Conservation (phyloP, 2,329 filamentous ascomycete species). For the Phialophora macrospora region DNA sequence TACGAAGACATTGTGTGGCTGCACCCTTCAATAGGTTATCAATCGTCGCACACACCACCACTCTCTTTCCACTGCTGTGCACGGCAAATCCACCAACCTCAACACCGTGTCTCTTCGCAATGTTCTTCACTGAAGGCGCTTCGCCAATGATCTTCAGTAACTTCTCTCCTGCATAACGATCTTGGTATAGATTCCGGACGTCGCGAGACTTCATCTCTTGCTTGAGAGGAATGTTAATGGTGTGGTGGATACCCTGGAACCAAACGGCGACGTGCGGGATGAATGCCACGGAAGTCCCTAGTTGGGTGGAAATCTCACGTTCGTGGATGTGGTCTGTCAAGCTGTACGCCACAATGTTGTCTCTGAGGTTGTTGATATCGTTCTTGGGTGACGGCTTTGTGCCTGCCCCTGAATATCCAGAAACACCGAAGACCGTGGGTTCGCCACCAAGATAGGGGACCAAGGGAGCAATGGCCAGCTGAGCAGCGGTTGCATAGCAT, state of each 20-base stretch:
- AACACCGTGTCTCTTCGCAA: slow-evolving; percentile 81
- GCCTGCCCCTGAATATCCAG: slow-evolving; percentile 91
- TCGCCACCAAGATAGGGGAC: slow-evolving; percentile 76
- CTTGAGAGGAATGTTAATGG: slow-evolving; percentile 85
- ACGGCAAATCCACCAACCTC: slow-evolving; percentile 97
- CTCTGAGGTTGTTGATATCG: slow-evolving; percentile 77
- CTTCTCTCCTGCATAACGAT: slow-evolving; percentile 93
- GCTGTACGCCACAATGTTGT: slow-evolving; percentile 91
- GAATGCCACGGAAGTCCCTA: slow-evolving; percentile 77
- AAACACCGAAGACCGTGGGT: slow-evolving; percentile 86
- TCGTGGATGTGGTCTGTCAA: slow-evolving; percentile 95
- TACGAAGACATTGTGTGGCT: slow-evolving; percentile 88
- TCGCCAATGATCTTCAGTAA: slow-evolving; percentile 92
- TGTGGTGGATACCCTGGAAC: slow-evolving; percentile 95
- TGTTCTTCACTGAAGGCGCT: slow-evolving; percentile 81
- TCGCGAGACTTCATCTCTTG: slow-evolving; percentile 88
- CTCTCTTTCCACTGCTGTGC: slow-evolving; percentile 83
- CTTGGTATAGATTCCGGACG: slow-evolving; percentile 92
- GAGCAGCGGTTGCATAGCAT: slow-evolving; percentile 92
- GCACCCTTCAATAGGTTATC: slow-evolving; percentile 94
- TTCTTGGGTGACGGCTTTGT: slow-evolving; percentile 96
- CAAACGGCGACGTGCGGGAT: slow-evolving; percentile 93
- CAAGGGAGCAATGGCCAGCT: slow-evolving; percentile 84
- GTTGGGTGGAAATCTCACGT: slow-evolving; percentile 80
- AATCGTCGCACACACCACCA: slow-evolving; percentile 92